Evolutionary conservation across 2,329 filamentous ascomycete genomes (phyloP), one percentile per base, ranked within the genome.

Genomic region (Pyrenochaeta sp.): DNA sequence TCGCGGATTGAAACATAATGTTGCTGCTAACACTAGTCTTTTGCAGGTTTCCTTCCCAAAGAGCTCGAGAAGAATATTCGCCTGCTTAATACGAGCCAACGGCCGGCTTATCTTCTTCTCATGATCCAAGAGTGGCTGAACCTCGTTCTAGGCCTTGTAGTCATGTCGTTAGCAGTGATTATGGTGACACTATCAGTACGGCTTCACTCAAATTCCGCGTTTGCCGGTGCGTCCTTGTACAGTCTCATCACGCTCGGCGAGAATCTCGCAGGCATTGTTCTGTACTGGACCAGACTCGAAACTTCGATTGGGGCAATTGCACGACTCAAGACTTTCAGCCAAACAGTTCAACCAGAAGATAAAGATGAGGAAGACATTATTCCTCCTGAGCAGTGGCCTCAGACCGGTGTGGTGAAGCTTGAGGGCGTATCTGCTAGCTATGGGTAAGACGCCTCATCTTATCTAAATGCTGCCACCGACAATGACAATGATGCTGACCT

Each of bases 71-170:
- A 66, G 37, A 74, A 71, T 23, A 29, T 46, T 39, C 47, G 56
- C 2, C 67, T 75, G 0, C 66, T 79, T 1, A 67, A 78, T 30
- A 49, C 46, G 5, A 71, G 70, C 2, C 78, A 80, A 56, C 60
- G 62, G 1, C 76, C 78, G 0, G 73, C 68, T 14, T 80, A 79
- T 56, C 69, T 79, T 1, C 61, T 79, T 1, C 57, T 72, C 9
- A 76, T 72, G 47, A 68, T 77, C 18, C 77, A 80, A 54, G 61
- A 72, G 4, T 81, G 78, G 77, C 61, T 77, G 6, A 65, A 55
- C 17, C 52, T 75, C 7, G 71, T 75, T 1, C 69, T 79, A 15
- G 60, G 58, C 15, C 33, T 79, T 1, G 12, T 20, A 10, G 68
- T 74, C 4, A 70, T 70, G n/a, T 57, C 58, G 2, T 58, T 77